Percentiles rank a stretch among this genome's conserved stretches.
Conservation (phyloP, 148 eudicot species). For the Linanthus parryae region DNA sequence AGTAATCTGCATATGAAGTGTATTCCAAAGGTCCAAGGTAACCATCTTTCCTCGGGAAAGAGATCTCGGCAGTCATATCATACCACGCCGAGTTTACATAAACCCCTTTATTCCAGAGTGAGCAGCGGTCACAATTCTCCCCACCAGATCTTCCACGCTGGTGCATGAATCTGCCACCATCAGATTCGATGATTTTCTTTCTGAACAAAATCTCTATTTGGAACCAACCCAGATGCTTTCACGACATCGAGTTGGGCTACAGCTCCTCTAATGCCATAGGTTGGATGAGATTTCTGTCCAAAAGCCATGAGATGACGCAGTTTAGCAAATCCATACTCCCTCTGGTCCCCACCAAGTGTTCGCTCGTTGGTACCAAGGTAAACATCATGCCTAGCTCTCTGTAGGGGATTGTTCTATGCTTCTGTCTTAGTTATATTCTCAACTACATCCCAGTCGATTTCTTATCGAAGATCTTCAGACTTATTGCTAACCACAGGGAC, state of each 20-base stretch:
- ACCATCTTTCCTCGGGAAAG: constrained; percentile 96
- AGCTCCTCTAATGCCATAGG: constrained; percentile 95
- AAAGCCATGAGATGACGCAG: constrained; percentile 83
- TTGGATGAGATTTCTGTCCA: constrained; percentile 82
- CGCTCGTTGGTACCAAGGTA: too few relatives aligned
- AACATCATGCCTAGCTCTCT: too few relatives aligned
- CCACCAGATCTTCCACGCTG: constrained; percentile 59
- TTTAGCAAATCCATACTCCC: constrained; percentile 92
- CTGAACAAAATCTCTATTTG: constrained; percentile 32
- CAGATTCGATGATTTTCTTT: constrained; percentile 23
- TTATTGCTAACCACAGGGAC: too few relatives aligned
- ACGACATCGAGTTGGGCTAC: constrained; percentile 84
- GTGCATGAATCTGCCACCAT: constrained; percentile 69
- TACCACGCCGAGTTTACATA: constrained; percentile 73
- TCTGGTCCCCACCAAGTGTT: too few relatives aligned
- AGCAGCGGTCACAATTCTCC: constrained; percentile 89
- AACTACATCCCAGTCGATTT: too few relatives aligned
- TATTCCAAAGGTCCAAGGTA: constrained; percentile 95
- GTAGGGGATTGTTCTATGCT: too few relatives aligned
- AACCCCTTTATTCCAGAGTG: constrained; percentile 95
- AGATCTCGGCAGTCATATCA: constrained; percentile 89
- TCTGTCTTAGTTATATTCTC: too few relatives aligned
- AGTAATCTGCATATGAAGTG: constrained; percentile 87
- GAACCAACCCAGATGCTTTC: constrained; percentile 81
- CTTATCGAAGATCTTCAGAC: too few relatives aligned